A percentile compares a stretch with the other conserved stretches of the same genome.
These are phyloP conservation scores for Capsicum chinense DNA, from an alignment of 257 asterid species.

Conservation along the genomic window DNA sequence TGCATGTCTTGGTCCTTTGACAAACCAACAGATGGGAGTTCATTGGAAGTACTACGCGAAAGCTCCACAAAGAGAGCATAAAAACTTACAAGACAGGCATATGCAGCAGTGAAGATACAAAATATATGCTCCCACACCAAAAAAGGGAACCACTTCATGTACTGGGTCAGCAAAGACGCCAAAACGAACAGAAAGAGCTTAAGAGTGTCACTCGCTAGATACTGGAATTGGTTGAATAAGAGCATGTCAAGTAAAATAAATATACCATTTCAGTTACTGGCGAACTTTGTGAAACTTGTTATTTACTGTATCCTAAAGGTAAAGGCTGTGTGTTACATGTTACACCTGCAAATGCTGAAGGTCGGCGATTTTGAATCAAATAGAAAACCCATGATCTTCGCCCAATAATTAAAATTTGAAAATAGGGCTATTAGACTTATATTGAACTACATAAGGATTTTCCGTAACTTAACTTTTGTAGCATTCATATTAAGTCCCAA, in stretches of 20 bases:
- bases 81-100: not conserved
- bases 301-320: not conserved
- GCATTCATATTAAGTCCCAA: not conserved
- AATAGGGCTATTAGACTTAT: not conserved
- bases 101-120: slow-evolving; percentile 4
- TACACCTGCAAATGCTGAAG: not conserved
- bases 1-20: not conserved
- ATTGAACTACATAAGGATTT: not conserved
- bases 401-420: slow-evolving; percentile 7
- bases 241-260: slow-evolving; percentile 5
- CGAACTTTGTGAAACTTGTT: slow-evolving; percentile 3
- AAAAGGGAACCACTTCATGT: not conserved
- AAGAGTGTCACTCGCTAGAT: slow-evolving; percentile 5
- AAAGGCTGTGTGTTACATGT: slow-evolving; percentile 1
- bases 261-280: not conserved
- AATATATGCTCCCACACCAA: not conserved
- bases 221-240: not conserved
- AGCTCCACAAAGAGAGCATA: not conserved
- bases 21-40: slow-evolving; percentile 10
- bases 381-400: not conserved
- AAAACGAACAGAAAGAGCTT: not conserved
- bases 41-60: not conserved
- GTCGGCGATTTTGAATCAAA: not conserved
- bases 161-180: slow-evolving; percentile 2
- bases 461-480: not conserved